phyloP scores from a whole-genome alignment of 164 flowering plant species.

The Piper betle region DNA sequence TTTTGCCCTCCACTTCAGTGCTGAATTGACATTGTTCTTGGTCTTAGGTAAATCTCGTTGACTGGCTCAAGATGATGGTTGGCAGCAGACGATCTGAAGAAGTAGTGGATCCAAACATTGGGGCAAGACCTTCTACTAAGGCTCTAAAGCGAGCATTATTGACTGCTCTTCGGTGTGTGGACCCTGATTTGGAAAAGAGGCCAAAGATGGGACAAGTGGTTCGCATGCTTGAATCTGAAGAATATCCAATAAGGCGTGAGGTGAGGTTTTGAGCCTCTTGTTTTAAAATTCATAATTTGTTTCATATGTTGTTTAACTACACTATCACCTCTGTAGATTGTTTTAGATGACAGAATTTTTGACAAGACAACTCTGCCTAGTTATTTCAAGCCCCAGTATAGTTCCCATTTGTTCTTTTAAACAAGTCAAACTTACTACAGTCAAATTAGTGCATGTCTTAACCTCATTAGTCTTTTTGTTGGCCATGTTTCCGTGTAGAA shows the following conservation, averaged over 20 bases:
- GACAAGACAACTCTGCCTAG: too few species aligned
- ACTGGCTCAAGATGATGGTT: constrained; percentile 89
- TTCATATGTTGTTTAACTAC: background rate
- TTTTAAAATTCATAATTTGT: too few species aligned
- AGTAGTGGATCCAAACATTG: constrained; percentile 75
- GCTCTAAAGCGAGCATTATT: constrained; percentile 76
- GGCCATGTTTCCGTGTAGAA: too few species aligned
- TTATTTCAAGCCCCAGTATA: too few species aligned
- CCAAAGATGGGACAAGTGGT: constrained; percentile 87
- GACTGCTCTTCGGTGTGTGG: constrained; percentile 80
- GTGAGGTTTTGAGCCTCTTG: constrained; percentile 17
- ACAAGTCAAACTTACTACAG: too few species aligned
- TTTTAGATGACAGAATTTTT: background rate
- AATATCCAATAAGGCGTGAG: constrained; percentile 75
- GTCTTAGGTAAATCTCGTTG: constrained; percentile 73
- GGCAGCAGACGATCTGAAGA: constrained; percentile 70
- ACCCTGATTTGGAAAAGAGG: constrained; percentile 70
- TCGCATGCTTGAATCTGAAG: constrained; percentile 88
- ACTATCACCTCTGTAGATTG: background rate
- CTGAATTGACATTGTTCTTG: constrained; percentile 2
- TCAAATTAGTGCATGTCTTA: too few species aligned
- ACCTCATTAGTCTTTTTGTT: too few species aligned
- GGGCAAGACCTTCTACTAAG: constrained; percentile 60
- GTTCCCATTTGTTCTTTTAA: too few species aligned
- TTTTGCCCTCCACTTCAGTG: background rate